A percentile compares a stretch with the other conserved stretches of the same genome.
These are phyloP conservation scores for Candida glaebosa DNA, from an alignment of 805 yeast species.

Conservation along the genomic window DNA sequence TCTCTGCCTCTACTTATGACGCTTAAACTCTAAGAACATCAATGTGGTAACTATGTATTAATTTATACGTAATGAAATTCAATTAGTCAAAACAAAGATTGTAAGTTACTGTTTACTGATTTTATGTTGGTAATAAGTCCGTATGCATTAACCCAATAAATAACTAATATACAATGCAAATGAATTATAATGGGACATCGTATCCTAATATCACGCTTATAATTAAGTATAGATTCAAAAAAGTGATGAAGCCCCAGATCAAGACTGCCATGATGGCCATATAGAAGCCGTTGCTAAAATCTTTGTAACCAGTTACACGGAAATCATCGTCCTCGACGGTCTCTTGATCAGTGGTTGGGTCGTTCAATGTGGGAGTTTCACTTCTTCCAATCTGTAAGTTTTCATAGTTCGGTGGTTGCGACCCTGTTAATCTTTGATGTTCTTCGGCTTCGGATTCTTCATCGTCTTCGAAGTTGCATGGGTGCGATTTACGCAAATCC, in stretches of 20 bases:
- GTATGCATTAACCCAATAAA: conserved; percentile 4
- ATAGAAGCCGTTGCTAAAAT: conserved; percentile 65
- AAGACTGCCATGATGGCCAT: conserved; percentile 52
- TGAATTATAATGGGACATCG: conserved; percentile 21
- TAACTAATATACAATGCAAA: conserved; percentile 4
- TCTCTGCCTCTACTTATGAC: conserved; percentile 90
- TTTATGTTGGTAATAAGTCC: too few relatives aligned
- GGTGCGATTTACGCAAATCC: conserved; percentile 38
- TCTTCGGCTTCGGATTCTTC: conserved; percentile 17
- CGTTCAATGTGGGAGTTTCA: conserved; percentile 5
- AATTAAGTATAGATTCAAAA: conserved; percentile 69
- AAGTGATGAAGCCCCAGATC: conserved; percentile 69
- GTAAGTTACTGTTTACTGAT: too few relatives aligned
- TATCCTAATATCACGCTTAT: conserved; percentile 27
- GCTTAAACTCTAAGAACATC: conserved; percentile 49
- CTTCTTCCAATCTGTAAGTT: conserved; percentile 6
- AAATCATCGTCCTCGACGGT: conserved; percentile 11
- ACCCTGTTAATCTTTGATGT: conserved; percentile 14
- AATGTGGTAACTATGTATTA: conserved; percentile 1
- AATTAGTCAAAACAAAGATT: neutral
- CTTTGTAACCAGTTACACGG: conserved; percentile 42
- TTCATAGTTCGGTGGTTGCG: neutral
- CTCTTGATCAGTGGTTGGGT: neutral
- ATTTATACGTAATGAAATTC: neutral
- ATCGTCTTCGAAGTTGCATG: conserved; percentile 38